Percentiles rank a stretch among this genome's conserved stretches.
These are phyloP conservation scores for Xylaria sp. DNA, from an alignment of 2,329 filamentous ascomycete genomes.

Conservation along the genomic window DNA sequence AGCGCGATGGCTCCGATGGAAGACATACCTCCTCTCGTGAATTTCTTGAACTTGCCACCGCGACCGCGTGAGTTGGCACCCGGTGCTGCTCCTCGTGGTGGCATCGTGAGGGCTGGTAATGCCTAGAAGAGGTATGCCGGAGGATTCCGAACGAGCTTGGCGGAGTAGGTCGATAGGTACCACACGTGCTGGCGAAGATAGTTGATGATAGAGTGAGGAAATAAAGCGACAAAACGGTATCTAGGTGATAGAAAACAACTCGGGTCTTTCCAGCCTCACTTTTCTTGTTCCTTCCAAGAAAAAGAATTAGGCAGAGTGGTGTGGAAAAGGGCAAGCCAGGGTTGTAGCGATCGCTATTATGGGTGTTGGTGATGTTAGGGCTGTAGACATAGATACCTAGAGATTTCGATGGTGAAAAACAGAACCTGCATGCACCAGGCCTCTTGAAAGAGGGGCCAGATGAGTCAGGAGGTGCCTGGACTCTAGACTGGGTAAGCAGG, in stretches of 20 bases:
- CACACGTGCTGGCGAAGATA: neutral
- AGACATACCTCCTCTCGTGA: slow-evolving; percentile 82
- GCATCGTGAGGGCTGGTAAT: slow-evolving; percentile 50
- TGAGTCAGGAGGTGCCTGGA: neutral
- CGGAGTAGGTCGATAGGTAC: neutral
- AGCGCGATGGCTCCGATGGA: neutral
- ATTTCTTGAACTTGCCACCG: slow-evolving; percentile 94
- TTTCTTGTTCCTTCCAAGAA: neutral
- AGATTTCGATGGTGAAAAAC: neutral
- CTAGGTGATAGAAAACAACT: neutral
- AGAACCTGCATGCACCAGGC: neutral
- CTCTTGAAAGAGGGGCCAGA: neutral
- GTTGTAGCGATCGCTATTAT: neutral
- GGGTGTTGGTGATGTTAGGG: neutral
- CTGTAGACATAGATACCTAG: no score
- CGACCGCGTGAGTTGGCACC: slow-evolving; percentile 74
- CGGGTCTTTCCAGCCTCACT: neutral
- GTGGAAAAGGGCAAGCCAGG: neutral
- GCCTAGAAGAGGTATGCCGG: neutral
- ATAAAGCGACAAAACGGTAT: neutral
- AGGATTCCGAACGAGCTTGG: neutral
- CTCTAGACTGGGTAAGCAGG: neutral
- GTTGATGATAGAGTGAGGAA: neutral
- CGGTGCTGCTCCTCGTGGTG: slow-evolving; percentile 54
- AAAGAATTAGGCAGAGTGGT: neutral